Conservation (phyloP, 139 green algal genomes). For the Volvox africanus region DNA sequence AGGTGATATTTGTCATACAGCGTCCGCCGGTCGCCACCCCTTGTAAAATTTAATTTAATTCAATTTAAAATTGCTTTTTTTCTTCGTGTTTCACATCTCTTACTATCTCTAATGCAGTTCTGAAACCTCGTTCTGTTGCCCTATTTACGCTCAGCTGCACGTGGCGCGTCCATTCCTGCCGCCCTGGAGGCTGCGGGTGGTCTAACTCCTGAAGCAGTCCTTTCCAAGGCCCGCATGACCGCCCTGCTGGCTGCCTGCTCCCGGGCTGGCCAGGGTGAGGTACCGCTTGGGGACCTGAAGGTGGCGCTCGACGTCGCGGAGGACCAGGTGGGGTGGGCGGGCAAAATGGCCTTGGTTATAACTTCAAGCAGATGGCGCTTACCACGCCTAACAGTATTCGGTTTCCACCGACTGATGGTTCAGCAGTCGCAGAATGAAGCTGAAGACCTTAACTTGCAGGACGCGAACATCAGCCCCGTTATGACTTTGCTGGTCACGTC, state of each 20-base stretch:
- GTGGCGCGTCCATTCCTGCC: slow-evolving; percentile 44
- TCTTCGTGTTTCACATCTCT: too few relatives aligned
- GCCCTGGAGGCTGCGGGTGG: slow-evolving; percentile 51
- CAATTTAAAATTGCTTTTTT: too few relatives aligned
- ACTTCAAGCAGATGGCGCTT: too few relatives aligned
- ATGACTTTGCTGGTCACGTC: too few relatives aligned
- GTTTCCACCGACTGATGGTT: too few relatives aligned
- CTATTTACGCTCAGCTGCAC: slow-evolving; percentile 42
- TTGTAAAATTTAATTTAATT: too few relatives aligned
- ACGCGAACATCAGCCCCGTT: too few relatives aligned
- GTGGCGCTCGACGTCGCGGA: slow-evolving; percentile 60
- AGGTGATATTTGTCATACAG: too few relatives aligned
- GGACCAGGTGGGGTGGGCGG: slow-evolving; percentile 37
- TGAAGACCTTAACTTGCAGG: not conserved
- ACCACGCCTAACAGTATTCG: not conserved
- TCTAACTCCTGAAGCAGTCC: slow-evolving; percentile 43
- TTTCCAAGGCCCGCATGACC: slow-evolving; percentile 67
- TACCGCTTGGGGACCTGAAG: slow-evolving; percentile 42
- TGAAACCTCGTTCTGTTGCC: not conserved
- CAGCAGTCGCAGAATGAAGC: too few relatives aligned
- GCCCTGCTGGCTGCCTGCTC: slow-evolving; percentile 62
- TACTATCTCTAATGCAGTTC: too few relatives aligned
- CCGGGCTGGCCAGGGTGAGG: slow-evolving; percentile 9
- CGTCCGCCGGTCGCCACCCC: too few relatives aligned
- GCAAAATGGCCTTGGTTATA: not conserved